phyloP scores from a whole-genome alignment of 1,284 basidiomycete species.

The Apiotrichum akiyoshidainum region DNA sequence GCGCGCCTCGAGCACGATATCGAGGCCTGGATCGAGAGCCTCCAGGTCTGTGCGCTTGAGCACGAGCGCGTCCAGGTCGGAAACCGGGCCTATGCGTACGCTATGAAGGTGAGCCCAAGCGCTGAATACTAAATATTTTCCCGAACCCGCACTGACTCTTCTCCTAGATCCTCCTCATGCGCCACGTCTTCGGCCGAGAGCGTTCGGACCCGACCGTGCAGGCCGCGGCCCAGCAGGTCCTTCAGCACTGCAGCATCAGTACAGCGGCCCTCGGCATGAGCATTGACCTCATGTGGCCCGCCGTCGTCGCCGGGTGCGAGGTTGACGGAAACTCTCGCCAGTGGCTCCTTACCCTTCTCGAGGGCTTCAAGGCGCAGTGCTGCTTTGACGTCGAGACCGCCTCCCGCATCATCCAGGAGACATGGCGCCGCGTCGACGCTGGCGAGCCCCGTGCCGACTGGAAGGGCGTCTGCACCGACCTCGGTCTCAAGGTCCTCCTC shows the following conservation, averaged over 20 bases:
- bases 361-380: conserved; percentile 54
- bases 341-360: conserved; percentile 53
- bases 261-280: conserved; percentile 48
- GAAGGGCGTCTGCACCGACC: conserved; percentile 47
- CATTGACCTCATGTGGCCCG: conserved; percentile 54
- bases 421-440: conserved; percentile 45
- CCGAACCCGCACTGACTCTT: not conserved
- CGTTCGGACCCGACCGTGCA: conserved; percentile 52
- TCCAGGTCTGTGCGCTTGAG: conserved; percentile 29
- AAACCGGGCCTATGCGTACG: conserved; percentile 49
- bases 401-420: conserved; percentile 53
- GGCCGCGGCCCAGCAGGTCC: conserved; percentile 39
- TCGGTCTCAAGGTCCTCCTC: conserved; percentile 40
- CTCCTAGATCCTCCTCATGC: conserved; percentile 53
- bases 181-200: conserved; percentile 52
- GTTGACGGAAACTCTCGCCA: conserved; percentile 47
- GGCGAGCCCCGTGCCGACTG: conserved; percentile 35
- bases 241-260: conserved; percentile 44
- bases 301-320: conserved; percentile 55
- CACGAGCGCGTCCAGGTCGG: conserved; percentile 52
- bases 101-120: conserved; percentile 47
- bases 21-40: conserved; percentile 46
- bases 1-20: conserved; percentile 43
- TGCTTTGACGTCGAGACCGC: conserved; percentile 59
- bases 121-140: not conserved